Percentiles rank a stretch among this genome's conserved stretches.
Conservation (phyloP, 2,329 filamentous ascomycete species). For the Colletotrichum trifolii region DNA sequence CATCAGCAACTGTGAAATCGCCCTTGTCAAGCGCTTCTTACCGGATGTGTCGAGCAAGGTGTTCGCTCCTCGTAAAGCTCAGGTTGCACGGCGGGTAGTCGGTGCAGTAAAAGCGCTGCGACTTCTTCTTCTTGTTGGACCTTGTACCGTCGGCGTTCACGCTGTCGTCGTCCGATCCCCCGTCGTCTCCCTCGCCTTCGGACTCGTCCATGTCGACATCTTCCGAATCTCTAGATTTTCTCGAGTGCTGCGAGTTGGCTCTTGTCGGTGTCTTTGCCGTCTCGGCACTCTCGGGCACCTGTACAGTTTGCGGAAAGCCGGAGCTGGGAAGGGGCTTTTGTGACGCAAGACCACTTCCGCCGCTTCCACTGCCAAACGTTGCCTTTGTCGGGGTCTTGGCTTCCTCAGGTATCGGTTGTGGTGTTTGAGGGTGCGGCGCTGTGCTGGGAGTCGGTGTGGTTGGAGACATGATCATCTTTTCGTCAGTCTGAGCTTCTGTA, state of each 20-base stretch:
- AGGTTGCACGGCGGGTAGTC: constrained; percentile 94
- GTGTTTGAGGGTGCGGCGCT: constrained; percentile 43
- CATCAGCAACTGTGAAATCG: background rate
- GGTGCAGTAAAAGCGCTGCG: constrained; percentile 94
- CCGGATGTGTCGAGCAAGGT: constrained; percentile 94
- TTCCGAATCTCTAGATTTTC: constrained; percentile 70
- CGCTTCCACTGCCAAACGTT: constrained; percentile 52
- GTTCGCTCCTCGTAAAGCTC: constrained; percentile 96
- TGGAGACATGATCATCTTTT: constrained; percentile 51
- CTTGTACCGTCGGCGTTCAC: constrained; percentile 73
- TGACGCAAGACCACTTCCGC: constrained; percentile 49
- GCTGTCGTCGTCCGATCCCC: constrained; percentile 73
- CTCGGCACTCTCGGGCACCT: constrained; percentile 58
- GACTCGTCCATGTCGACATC: constrained; percentile 84
- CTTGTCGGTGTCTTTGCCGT: constrained; percentile 56
- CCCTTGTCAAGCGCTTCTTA: constrained; percentile 49
- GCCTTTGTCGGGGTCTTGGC: constrained; percentile 72
- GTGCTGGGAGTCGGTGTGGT: constrained; percentile 50
- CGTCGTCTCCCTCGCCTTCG: constrained; percentile 71
- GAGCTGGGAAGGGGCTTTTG: constrained; percentile 67
- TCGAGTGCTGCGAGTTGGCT: constrained; percentile 70
- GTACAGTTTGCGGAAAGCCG: constrained; percentile 62
- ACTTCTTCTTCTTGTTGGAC: constrained; percentile 93
- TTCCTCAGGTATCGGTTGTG: constrained; percentile 52
- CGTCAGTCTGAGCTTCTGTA: constrained; percentile 46